Percentiles rank a stretch among this genome's conserved stretches.
Conservation (phyloP, 2,329 filamentous ascomycete genomes). For the Ascochyta lentis region DNA sequence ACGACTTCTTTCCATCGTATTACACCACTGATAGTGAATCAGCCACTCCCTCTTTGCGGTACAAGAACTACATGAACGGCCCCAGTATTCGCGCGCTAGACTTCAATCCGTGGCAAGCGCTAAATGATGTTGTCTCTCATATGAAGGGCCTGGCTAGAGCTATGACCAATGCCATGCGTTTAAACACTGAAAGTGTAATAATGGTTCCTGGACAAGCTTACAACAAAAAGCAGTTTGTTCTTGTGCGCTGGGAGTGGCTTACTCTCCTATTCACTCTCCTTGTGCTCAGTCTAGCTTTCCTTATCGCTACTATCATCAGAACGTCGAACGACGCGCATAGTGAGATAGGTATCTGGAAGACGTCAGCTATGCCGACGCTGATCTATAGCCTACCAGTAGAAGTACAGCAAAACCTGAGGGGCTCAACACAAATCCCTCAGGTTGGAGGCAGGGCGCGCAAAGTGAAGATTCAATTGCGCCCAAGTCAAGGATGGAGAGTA, state of each 20-base stretch:
- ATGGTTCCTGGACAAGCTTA: no score
- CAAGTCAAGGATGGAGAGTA: slow-evolving; percentile 23
- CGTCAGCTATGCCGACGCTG: slow-evolving; percentile 32
- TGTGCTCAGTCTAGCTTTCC: slow-evolving; percentile 27
- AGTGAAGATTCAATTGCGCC: slow-evolving; percentile 18
- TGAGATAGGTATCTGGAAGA: slow-evolving; percentile 36
- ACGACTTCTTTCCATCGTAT: slow-evolving; percentile 20
- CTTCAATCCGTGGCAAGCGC: no score
- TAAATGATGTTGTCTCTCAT: no score
- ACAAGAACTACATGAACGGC: not conserved
- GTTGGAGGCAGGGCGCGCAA: not conserved
- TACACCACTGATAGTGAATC: not conserved
- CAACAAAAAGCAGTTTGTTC: no score
- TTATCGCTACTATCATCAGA: slow-evolving; percentile 35
- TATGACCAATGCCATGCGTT: no score
- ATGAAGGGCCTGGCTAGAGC: no score
- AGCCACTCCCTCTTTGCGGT: no score
- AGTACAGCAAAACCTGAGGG: not conserved
- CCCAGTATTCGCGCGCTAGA: not conserved
- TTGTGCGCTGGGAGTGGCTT: slow-evolving; percentile 42
- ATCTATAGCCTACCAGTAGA: slow-evolving; percentile 31
- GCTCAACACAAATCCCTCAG: no score
- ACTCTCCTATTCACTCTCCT: slow-evolving; percentile 35
- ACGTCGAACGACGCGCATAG: slow-evolving; percentile 19
- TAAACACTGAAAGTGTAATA: no score